Evolutionary conservation across 164 flowering plant genomes (phyloP).

Genomic region (Nelumbo lutea): DNA sequence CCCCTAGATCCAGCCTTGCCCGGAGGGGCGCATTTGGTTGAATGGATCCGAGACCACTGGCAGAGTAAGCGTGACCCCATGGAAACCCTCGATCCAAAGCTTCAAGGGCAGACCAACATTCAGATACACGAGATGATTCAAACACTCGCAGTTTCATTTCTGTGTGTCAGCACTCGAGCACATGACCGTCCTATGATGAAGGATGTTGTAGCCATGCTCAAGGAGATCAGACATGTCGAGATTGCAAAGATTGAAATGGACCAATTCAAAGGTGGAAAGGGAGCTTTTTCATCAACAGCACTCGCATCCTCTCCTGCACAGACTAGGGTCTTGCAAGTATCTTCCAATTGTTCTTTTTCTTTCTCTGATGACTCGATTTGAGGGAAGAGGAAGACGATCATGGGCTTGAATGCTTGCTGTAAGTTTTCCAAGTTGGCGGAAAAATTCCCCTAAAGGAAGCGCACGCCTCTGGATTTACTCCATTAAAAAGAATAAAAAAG

Average conservation of each 20-base stretch:
- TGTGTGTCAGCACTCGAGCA: constrained; percentile 56
- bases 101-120: constrained; percentile 68
- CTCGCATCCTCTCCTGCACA: constrained; percentile 14
- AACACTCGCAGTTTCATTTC: constrained; percentile 69
- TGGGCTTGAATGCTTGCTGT: no score
- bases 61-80: constrained; percentile 45
- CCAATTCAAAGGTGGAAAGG: constrained; percentile 24
- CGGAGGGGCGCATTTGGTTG: constrained; percentile 71
- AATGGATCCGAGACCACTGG: constrained; percentile 79
- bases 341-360: constrained; percentile 75
- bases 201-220: constrained; percentile 87
- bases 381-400: not conserved
- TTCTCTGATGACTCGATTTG: constrained; percentile 66
- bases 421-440: no score
- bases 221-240: constrained; percentile 62
- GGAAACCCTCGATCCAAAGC: constrained; percentile 70
- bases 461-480: no score
- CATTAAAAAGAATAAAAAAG: no score
- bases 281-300: constrained; percentile 15
- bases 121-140: constrained; percentile 85
- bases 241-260: constrained; percentile 31
- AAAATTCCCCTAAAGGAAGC: no score
- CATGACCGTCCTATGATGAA: constrained; percentile 86
- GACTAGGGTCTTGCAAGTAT: constrained; percentile 44
- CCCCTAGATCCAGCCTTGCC: constrained; percentile 88